Evolutionary conservation across 2,329 filamentous ascomycete genomes (phyloP), one percentile per base, ranked within the genome.

Genomic region (Ilyonectria robusta): DNA sequence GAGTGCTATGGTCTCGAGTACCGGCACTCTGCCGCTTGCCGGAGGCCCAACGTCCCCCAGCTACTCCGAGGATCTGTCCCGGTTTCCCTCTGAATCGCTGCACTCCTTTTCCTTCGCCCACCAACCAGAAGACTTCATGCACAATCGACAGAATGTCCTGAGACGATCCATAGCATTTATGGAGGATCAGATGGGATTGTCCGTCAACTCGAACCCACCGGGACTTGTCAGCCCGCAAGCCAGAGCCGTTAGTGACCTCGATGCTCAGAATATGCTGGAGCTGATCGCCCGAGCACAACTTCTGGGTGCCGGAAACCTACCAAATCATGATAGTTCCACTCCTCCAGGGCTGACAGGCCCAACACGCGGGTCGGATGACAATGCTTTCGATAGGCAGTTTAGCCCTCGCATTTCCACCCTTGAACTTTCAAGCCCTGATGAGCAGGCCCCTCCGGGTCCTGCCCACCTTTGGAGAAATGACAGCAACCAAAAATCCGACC

Each of bases 71-170:
- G 96, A 99, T 78, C 88, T 99, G 51, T 92, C 91, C 51, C 92
- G 95, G 57, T 99, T 99, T 78, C 95, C 96, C 1, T 94, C 94
- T 74, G 96, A 99, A 79, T 99, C 96, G 6, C 85, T 99, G 53
- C 96, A 99, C 81, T 99, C 96, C 2, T 99, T 99, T 83, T 98
- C 95, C 13, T 99, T 99, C 80, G 94, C 96, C 46, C 94, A 97
- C 74, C 95, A 97, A 81, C 95, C 95, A 3, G 95, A 97, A 77
- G 95, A 98, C 69, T 91, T 94, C 69, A 87, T 98, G 62, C 93
- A 97, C 79, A 97, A 90, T 79, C 92, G 96, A 61, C 95, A 98
- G 79, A 97, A 94, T 84, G 92, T 97, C 37, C 81, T 99, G 76
- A 97, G 97, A 82, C 89, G 95, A 66, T 97, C 95, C 9, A 92